These are phyloP conservation scores for Skeletonema grethae DNA, from an alignment of 108 stramenopile species.

Conservation along the genomic window DNA sequence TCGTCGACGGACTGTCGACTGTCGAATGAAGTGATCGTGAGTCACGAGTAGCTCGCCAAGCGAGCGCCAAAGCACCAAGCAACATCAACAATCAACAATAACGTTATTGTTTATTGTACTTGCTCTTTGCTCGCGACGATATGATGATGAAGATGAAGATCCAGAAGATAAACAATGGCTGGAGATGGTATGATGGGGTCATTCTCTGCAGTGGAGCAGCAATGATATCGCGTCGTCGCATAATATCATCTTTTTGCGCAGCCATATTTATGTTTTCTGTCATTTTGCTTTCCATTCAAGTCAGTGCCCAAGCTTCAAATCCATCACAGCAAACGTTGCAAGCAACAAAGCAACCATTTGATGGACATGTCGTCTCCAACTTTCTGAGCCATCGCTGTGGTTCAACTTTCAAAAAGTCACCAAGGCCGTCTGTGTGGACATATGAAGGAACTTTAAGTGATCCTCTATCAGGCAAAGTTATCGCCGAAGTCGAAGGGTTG, in stretches of 20 bases:
- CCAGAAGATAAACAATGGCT: no score
- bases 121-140: no score
- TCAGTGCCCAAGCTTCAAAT: background rate
- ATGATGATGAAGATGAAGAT: no score
- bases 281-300: background rate
- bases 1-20: no score
- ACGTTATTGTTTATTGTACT: no score
- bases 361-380: slow-evolving; percentile 16
- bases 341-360: slow-evolving; percentile 7
- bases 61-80: no score
- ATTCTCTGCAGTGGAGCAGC: background rate
- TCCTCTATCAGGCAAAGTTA: slow-evolving; percentile 66
- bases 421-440: slow-evolving; percentile 32
- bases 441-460: slow-evolving; percentile 59
- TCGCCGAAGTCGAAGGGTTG: slow-evolving; percentile 74
- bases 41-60: no score
- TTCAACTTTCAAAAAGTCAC: background rate
- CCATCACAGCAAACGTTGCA: background rate
- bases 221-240: background rate
- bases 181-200: no score
- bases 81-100: no score
- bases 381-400: slow-evolving; percentile 24
- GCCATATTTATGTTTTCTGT: background rate
- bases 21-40: no score
- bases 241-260: background rate